phyloP scores from a whole-genome alignment of 306 rosid genomes.

The Ziziphus jujuba region DNA sequence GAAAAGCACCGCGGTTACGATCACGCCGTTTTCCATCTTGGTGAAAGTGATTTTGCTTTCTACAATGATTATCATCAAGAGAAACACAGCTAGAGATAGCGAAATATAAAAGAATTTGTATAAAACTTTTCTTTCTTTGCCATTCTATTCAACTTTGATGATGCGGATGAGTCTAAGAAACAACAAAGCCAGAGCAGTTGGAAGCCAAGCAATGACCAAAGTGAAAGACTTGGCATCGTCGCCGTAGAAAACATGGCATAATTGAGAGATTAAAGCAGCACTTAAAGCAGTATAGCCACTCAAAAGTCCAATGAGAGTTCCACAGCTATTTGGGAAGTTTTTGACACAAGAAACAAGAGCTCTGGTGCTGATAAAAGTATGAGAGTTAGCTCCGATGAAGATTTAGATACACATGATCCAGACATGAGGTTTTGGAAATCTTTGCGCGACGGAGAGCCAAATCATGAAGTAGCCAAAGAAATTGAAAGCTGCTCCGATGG shows the following conservation, averaged over 20 bases:
- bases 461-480: slow-evolving; percentile 7
- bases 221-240: slow-evolving; percentile 41
- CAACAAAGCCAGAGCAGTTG: slow-evolving; percentile 44
- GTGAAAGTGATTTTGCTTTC: slow-evolving; percentile 45
- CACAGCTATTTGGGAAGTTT: not conserved
- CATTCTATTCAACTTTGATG: slow-evolving; percentile 7
- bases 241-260: slow-evolving; percentile 58
- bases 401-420: slow-evolving; percentile 17
- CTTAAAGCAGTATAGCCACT: slow-evolving; percentile 30
- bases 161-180: slow-evolving; percentile 49
- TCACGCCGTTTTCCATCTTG: slow-evolving; percentile 27
- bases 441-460: not conserved
- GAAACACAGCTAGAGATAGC: slow-evolving; percentile 61
- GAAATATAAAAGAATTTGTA: slow-evolving; percentile 58
- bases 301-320: not conserved
- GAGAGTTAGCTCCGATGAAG: not conserved
- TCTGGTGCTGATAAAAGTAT: not conserved
- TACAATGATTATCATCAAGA: slow-evolving; percentile 51
- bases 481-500: not conserved
- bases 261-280: slow-evolving; percentile 64
- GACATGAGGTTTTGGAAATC: not conserved
- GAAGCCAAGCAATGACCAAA: slow-evolving; percentile 63
- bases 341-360: not conserved
- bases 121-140: slow-evolving; percentile 48
- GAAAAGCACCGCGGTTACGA: slow-evolving; percentile 33